A percentile compares a stretch with the other conserved stretches of the same genome.
Conservation (phyloP, 129 eudicot genomes). For the Apium graveolens region DNA sequence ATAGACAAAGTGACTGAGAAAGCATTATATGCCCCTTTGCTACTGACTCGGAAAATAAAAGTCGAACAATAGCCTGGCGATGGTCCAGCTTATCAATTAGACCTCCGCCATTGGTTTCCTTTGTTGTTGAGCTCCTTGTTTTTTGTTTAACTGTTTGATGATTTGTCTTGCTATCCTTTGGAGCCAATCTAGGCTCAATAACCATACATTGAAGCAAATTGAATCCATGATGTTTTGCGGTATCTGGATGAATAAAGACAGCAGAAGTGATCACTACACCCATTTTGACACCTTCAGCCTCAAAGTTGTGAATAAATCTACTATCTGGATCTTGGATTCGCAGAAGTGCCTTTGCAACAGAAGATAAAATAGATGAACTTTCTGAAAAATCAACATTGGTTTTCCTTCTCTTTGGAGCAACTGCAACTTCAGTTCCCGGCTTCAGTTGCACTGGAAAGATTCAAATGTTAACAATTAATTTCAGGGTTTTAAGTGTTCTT, state of each 20-base stretch:
- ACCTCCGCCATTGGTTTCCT: constrained; percentile 39
- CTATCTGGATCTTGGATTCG: constrained; percentile 75
- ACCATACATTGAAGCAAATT: constrained; percentile 49
- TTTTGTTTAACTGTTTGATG: constrained; percentile 22
- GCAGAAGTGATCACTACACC: constrained; percentile 60
- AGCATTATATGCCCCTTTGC: constrained; percentile 89
- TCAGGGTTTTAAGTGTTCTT: neutral
- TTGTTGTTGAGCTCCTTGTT: constrained; percentile 30
- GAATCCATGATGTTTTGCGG: constrained; percentile 46
- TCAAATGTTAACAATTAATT: constrained; percentile 11
- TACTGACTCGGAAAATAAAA: constrained; percentile 61
- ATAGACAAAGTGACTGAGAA: constrained; percentile 62
- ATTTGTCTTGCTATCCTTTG: constrained; percentile 35
- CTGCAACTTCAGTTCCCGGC: constrained; percentile 87
- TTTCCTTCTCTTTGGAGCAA: constrained; percentile 87
- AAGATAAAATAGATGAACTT: constrained; percentile 23
- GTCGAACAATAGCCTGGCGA: constrained; percentile 45
- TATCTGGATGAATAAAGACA: constrained; percentile 80
- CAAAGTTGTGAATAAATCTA: constrained; percentile 44
- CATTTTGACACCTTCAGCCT: constrained; percentile 41
- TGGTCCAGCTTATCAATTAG: constrained; percentile 30
- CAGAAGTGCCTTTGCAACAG: constrained; percentile 47
- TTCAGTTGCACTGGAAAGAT: constrained; percentile 77
- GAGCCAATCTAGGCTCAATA: constrained; percentile 53
- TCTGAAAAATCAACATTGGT: constrained; percentile 20